These are phyloP conservation scores for Nannizzia gypsea DNA, from an alignment of 2,329 filamentous ascomycete species.

Conservation along the genomic window DNA sequence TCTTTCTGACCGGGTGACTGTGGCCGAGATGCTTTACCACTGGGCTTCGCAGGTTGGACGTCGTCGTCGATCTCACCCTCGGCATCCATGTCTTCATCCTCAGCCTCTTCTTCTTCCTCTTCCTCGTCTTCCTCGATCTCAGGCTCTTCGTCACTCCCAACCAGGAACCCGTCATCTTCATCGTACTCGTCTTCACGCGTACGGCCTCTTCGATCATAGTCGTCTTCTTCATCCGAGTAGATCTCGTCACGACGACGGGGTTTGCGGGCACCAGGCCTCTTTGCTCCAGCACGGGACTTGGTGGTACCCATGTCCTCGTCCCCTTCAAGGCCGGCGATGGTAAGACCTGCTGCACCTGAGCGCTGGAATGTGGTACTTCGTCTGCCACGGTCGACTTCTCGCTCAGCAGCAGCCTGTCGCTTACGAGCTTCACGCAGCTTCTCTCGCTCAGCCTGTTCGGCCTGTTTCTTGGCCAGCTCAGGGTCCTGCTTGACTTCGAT, in stretches of 20 bases:
- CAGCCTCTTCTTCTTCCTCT: constrained; percentile 30
- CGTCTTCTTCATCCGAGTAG: constrained; percentile 40
- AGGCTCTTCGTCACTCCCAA: constrained; percentile 38
- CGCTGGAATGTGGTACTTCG: constrained; percentile 34
- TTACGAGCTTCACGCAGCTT: constrained; percentile 44
- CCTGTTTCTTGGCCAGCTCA: constrained; percentile 47
- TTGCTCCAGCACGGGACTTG: constrained; percentile 24
- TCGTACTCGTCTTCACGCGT: constrained; percentile 70
- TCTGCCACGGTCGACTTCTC: constrained; percentile 45
- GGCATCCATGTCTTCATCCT: constrained; percentile 36
- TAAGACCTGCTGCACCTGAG: constrained; percentile 39
- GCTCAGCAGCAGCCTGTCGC: constrained; percentile 44
- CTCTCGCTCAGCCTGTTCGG: constrained; percentile 49
- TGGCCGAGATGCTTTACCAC: constrained; percentile 4
- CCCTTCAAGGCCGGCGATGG: constrained; percentile 47
- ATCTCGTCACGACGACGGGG: constrained; percentile 38
- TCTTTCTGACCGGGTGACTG: constrained; percentile 15
- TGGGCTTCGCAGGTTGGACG: constrained; percentile 18
- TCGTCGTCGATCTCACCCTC: constrained; percentile 33
- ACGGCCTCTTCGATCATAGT: constrained; percentile 33
- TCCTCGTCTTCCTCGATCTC: constrained; percentile 36
- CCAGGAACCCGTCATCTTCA: constrained; percentile 67
- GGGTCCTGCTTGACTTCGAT: constrained; percentile 51
- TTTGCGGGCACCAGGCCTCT: constrained; percentile 24
- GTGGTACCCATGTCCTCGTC: constrained; percentile 39